Base-by-base conservation (phyloP, 257 asterid species). In the Euphrasia confusa region DNA sequence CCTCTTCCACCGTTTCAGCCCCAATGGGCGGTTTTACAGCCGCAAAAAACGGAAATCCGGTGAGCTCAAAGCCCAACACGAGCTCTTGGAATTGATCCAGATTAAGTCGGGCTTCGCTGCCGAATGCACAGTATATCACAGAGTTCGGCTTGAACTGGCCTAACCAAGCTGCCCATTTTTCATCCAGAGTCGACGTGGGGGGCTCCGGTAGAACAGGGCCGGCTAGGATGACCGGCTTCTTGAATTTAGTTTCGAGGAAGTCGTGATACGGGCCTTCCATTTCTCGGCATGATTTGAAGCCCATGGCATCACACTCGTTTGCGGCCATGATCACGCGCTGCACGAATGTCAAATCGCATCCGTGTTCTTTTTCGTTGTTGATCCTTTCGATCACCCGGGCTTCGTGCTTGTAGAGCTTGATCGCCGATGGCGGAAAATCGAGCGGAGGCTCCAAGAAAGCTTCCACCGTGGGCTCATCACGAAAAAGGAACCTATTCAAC, bases 151-250 rank as follows among this genome's bases (percentile, higher is more conserved):
- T 6, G 68, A 73, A 73, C 7, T 59, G 65, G 18, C 71, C 73
- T 21, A 81, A 28, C 83, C 81, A 81, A 18, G 54, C 42, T 0
- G 71, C 71, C 83, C 81, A 81, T 21, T 55, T 68, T 3, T 61
- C 70, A 14, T 70, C 78, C 0, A 70, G 60, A 35, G 57, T 42
- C 14, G 77, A 69, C 14, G 24, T 60, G 15, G 75, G 63, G 2
- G 69, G 71, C 49, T 71, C 76, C 0, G 87, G 77, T 21, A 78
- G 21, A 24, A 73, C 77, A 1, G 84, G 84, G 15, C 87, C 87
- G 1, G 82, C 84, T 5, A 76, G 70, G 15, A 75, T 4, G 7
- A 81, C 68, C 1, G 77, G 76, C 48, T 78, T 81, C 48, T 71
- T 66, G 73, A 73, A 75, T 65, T 59, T 72, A 11, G 45, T 64